These are phyloP conservation scores for Dictyostelium citrinum DNA, from an alignment of 78 protist species.

Conservation along the genomic window DNA sequence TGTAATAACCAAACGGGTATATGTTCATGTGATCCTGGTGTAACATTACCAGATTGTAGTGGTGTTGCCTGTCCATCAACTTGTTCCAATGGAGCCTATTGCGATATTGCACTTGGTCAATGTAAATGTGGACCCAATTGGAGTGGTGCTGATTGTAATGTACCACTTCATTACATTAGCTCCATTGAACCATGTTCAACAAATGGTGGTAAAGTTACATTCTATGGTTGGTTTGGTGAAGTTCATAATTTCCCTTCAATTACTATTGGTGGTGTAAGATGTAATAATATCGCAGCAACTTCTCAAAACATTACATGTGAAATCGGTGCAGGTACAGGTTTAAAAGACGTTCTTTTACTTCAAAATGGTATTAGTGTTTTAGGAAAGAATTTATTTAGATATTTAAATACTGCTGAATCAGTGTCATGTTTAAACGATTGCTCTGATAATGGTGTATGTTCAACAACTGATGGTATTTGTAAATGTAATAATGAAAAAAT, in stretches of 20 bases:
- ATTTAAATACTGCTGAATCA: not conserved
- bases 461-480: not conserved
- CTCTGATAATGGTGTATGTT: not conserved
- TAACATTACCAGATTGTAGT: not conserved
- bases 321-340: not conserved
- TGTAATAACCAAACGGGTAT: not conserved
- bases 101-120: not conserved
- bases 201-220: not conserved
- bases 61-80: not conserved
- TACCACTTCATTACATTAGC: not conserved
- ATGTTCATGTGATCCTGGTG: not conserved
- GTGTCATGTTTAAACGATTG: not conserved
- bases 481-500: not conserved
- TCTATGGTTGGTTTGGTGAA: conserved; percentile 2
- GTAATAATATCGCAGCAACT: not conserved
- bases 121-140: not conserved
- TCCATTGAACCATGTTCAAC: not conserved
- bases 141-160: not conserved
- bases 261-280: not conserved
- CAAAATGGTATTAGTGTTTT: not conserved
- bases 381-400: not conserved
- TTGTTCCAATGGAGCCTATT: not conserved
- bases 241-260: not conserved
- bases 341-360: not conserved
- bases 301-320: not conserved